Base-by-base conservation (phyloP, 108 stramenopile species). In the Cyclotella choctawhatcheeana region DNA sequence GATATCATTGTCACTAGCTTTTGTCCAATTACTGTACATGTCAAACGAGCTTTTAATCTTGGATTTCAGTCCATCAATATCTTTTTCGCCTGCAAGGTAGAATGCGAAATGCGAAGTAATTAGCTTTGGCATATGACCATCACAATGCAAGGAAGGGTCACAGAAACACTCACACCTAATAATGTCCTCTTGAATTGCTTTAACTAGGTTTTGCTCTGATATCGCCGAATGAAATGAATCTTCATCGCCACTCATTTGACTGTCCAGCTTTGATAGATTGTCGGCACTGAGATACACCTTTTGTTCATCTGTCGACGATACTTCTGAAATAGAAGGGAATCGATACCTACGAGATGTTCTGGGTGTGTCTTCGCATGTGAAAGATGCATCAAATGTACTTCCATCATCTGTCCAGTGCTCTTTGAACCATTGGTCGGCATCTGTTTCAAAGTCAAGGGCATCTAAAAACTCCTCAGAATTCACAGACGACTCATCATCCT, bases 401-500 rank as follows among this genome's bases (percentile, higher is more conserved):
- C 67, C 67, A 69, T 83, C 86, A 30, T 66, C 50, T 14, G 70
- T 66, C 84, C 84, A 84, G 58, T 77, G 72, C 17, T 87, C 78
- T 33, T 82, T 71, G 48, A 83, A 83, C 82, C 86, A 84, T 2
- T 69, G 44, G 27, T 61, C 61, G 21, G 69, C 65, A 64, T 58
- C 64, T 58, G 79, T 71, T 29, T 67, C 72, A 5, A 34, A 58
- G 43, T 82, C 81, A n/a, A 82, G 43, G 14, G 82, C 85, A 77
- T 88, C 88, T n/a, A 88, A 76, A 58, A 88, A 88, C 71, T 86
- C 88, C 12, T 75, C 43, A 29, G 85, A 85, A 32, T 88, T 73
- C 8, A 81, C 54, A 20, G 44, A 26, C 5, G 62, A 63, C 6
- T 63, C 62, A 27, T 63, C 44, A 16, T 45, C 62, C 5, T 16